A percentile compares a stretch with the other conserved stretches of the same genome.
phyloP scores from a whole-genome alignment of 108 stramenopile species.

The Nannochloropsis oceanica region DNA sequence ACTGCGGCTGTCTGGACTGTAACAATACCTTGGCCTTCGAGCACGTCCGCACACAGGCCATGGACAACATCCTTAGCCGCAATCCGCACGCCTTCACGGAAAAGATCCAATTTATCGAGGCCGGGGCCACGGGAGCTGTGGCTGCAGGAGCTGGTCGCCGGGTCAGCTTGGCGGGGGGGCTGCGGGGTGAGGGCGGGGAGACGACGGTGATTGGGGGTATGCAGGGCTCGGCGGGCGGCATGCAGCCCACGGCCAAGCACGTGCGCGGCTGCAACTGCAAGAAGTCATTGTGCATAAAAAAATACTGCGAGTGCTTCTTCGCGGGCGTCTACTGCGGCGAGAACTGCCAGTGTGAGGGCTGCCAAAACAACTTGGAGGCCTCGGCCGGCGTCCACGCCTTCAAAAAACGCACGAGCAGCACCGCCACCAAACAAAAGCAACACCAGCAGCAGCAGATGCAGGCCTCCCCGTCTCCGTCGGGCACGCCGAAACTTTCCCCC shows the following conservation, averaged over 20 bases:
- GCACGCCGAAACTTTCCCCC: background rate
- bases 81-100: conserved; percentile 65
- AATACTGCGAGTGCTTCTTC: conserved; percentile 88
- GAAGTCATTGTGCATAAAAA: conserved; percentile 77
- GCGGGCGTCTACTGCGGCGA: conserved; percentile 58
- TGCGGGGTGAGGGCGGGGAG: background rate
- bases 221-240: background rate
- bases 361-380: conserved; percentile 52
- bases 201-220: background rate
- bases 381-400: background rate
- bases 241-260: conserved; percentile 38
- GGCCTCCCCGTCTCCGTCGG: background rate
- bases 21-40: conserved; percentile 45
- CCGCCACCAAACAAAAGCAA: background rate
- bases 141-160: background rate
- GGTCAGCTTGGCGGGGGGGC: background rate
- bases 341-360: conserved; percentile 78
- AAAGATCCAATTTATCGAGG: conserved; percentile 42
- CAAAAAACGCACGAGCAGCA: background rate
- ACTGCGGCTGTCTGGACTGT: conserved; percentile 65
- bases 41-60: conserved; percentile 50
- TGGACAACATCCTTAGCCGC: conserved; percentile 49
- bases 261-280: conserved; percentile 82
- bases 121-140: background rate
- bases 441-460: background rate